Percentiles rank a stretch among this genome's conserved stretches.
These are phyloP conservation scores for Monilinia aucupariae DNA, from an alignment of 2,329 filamentous ascomycete species.

Conservation along the genomic window DNA sequence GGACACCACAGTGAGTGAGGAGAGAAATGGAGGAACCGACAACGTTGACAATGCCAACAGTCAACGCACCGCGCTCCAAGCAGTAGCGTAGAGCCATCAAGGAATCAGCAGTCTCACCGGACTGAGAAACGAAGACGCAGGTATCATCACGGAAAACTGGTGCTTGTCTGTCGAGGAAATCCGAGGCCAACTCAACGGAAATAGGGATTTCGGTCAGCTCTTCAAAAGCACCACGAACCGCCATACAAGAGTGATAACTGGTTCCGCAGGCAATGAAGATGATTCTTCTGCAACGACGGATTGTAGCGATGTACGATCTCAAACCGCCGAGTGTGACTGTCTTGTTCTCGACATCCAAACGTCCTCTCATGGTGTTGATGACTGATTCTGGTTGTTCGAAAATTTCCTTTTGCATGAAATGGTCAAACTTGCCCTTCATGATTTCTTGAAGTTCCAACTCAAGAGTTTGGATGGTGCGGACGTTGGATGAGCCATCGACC, in stretches of 20 bases:
- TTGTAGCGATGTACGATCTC: constrained; percentile 92
- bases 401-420: constrained; percentile 99
- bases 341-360: constrained; percentile 89
- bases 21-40: constrained; percentile 98
- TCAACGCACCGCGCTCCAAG: constrained; percentile 92
- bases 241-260: constrained; percentile 99
- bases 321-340: constrained; percentile 92
- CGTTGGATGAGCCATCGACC: constrained; percentile 92
- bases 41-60: constrained; percentile 97
- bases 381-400: constrained; percentile 99
- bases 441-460: constrained; percentile 99
- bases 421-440: constrained; percentile 99
- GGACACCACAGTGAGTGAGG: constrained; percentile 98
- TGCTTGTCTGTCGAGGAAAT: constrained; percentile 94
- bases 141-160: constrained; percentile 99
- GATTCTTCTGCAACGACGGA: constrained; percentile 91
- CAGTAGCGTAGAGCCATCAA: constrained; percentile 97
- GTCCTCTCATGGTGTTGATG: constrained; percentile 99
- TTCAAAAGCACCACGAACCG: constrained; percentile 94
- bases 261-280: constrained; percentile 99
- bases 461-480: constrained; percentile 95
- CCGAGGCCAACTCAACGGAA: constrained; percentile 90
- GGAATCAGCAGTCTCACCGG: constrained; percentile 96
- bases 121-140: constrained; percentile 97
- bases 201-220: constrained; percentile 98